Base-by-base conservation (phyloP, 2,329 filamentous ascomycete species). In the Colletotrichum limetticola region DNA sequence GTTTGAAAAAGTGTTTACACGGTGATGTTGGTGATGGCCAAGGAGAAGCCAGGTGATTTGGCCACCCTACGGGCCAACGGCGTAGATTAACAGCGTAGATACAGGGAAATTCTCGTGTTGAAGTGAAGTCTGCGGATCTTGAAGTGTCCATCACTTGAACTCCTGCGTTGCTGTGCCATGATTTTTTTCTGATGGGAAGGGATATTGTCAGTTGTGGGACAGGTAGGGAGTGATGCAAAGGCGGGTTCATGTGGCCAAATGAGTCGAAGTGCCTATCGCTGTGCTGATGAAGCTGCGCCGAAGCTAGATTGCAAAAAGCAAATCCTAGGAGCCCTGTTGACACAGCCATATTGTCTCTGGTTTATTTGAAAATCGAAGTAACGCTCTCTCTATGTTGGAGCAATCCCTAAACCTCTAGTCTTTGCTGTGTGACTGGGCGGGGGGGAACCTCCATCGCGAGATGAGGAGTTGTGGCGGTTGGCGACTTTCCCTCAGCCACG, bases 1-100 rank as follows among this genome's bases (percentile, higher is more conserved):
- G 49, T 62, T 71, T 19, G 49, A 61, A 9, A 30, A 63, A 52
- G 49, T 55, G 28, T 52, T 64, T 55, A 24, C 61, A 55, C 61
- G 26, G 32, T 64, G 32, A 14, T 12, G 12, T 24, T 64, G 19
- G 14, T 64, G 30, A 35, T 32, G 32, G 8, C 6, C 24, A n/a
- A 37, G 49, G 28, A 49, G 30, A 24, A 55, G 28, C 24, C 5
- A 22, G n/a, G 30, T 19, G 30, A 3, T 32, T n/a, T 14, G 22
- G 24, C n/a, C 22, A 26, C 14, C 5, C 22, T 11, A n/a, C 16
- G 19, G 42, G 42, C 19, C 42, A 49, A 24, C 12, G 19, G 28
- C 4, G n/a, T 22, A 14, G 28, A 30, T n/a, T n/a, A 16, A 42
- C 14, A 42, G 37, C 37, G 37, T 42, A 42, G 37, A 42, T 42